Evolutionary conservation across 176 grass and related monocot genomes (phyloP).

Genomic region (Phoenix roebelenii): DNA sequence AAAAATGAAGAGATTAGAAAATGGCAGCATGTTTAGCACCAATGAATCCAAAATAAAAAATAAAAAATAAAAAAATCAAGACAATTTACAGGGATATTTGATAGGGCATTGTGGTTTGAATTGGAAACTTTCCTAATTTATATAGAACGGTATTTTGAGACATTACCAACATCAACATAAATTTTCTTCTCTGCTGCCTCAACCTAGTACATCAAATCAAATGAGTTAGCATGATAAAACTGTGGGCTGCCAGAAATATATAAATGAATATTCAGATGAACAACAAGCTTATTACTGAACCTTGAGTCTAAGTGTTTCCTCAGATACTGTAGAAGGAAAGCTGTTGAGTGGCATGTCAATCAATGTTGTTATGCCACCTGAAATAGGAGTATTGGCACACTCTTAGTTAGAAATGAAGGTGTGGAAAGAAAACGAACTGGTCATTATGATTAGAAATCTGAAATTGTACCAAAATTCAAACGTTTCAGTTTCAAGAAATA

Average conservation of each 20-base stretch:
- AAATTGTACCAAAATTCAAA: too few relatives aligned
- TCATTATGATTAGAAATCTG: too few relatives aligned
- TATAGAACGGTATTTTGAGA: slow-evolving; percentile 2
- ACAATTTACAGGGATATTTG: too few relatives aligned
- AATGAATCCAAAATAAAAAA: too few relatives aligned
- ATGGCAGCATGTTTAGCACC: too few relatives aligned
- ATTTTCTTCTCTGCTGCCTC: slow-evolving; percentile 63
- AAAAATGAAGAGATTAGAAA: too few relatives aligned
- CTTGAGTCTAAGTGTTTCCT: slow-evolving; percentile 88
- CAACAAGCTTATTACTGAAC: slow-evolving; percentile 26
- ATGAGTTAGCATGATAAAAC: not conserved
- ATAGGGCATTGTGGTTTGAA: too few relatives aligned
- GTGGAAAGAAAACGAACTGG: too few relatives aligned
- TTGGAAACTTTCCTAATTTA: too few relatives aligned
- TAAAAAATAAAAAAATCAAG: too few relatives aligned
- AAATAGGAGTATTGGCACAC: slow-evolving; percentile 4
- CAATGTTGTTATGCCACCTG: slow-evolving; percentile 90
- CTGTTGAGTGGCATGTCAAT: slow-evolving; percentile 98
- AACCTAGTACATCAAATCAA: slow-evolving; percentile 39
- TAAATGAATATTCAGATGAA: not conserved
- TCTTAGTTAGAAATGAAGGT: not conserved
- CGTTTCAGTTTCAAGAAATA: too few relatives aligned
- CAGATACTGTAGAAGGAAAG: slow-evolving; percentile 70
- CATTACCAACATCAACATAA: slow-evolving; percentile 82
- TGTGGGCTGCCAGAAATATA: too few relatives aligned